Conservation (phyloP, 1,284 basidiomycete species). For the Malassezia cuniculi region DNA sequence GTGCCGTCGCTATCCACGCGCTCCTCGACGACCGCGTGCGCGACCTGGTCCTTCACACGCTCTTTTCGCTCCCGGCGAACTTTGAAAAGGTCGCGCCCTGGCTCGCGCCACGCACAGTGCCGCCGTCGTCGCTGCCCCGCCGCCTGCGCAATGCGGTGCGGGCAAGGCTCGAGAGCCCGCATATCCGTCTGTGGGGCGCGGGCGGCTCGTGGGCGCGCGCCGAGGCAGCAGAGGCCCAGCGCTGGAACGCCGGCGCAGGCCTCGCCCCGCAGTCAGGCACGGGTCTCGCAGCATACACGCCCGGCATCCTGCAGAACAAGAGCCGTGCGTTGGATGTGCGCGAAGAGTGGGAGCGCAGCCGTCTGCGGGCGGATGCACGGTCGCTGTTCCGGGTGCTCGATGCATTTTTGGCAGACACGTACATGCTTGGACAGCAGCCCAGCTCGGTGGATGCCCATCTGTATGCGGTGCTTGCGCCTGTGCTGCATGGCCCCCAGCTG, state of each 20-base stretch:
- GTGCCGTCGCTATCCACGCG: constrained; percentile 18
- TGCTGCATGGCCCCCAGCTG: constrained; percentile 15
- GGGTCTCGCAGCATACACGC: constrained; percentile 9
- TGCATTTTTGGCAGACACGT: constrained; percentile 6
- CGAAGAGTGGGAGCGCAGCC: constrained; percentile 12
- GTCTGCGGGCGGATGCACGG: constrained; percentile 12
- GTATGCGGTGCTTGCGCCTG: constrained; percentile 24
- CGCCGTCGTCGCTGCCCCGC: constrained; percentile 21
- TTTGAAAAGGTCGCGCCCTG: constrained; percentile 19
- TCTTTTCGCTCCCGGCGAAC: constrained; percentile 29
- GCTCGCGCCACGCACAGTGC: constrained; percentile 3
- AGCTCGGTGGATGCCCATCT: constrained; percentile 20
- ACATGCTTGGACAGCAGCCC: constrained; percentile 4
- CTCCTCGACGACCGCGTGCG: constrained; percentile 24
- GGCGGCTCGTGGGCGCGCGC: constrained; percentile 21
- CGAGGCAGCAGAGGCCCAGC: constrained; percentile 15
- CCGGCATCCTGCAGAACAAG: background rate
- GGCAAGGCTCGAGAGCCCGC: constrained; percentile 18
- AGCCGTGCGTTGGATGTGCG: constrained; percentile 1
- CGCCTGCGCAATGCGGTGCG: constrained; percentile 27
- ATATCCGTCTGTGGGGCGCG: constrained; percentile 19
- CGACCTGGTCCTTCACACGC: constrained; percentile 26
- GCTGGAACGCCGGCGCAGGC: constrained; percentile 19
- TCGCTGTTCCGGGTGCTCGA: constrained; percentile 16
- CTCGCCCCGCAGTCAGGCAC: constrained; percentile 12